phyloP scores from a whole-genome alignment of 331 rosid species.

The Malus hybrid region DNA sequence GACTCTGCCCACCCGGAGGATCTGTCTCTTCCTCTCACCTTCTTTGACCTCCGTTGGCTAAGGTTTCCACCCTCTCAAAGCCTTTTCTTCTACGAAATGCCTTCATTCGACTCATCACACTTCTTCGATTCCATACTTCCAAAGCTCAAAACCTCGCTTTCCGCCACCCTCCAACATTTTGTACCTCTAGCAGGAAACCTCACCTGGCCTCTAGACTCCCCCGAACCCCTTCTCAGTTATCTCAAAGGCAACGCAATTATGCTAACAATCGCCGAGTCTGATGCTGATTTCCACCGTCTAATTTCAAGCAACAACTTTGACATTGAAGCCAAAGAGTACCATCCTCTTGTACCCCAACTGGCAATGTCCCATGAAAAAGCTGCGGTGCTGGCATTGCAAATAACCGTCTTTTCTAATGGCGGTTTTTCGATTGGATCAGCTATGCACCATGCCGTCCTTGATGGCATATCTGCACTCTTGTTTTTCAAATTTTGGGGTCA shows the following conservation, averaged over 20 bases:
- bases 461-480: constrained; percentile 22
- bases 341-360: constrained; percentile 29
- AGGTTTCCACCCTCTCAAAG: constrained; percentile 23
- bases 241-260: constrained; percentile 28
- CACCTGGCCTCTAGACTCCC: constrained; percentile 34
- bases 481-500: constrained; percentile 35
- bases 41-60: constrained; percentile 27
- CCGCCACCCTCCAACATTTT: constrained; percentile 40
- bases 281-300: constrained; percentile 7
- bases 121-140: constrained; percentile 19
- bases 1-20: too few relatives aligned
- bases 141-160: constrained; percentile 39
- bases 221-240: constrained; percentile 33
- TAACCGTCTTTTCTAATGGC: constrained; percentile 25
- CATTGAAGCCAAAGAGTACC: constrained; percentile 6
- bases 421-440: constrained; percentile 28
- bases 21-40: constrained; percentile 21
- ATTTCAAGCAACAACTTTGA: neutral
- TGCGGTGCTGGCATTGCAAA: constrained; percentile 19
- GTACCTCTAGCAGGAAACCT: constrained; percentile 44
- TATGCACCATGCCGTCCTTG: constrained; percentile 30
- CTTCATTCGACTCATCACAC: neutral
- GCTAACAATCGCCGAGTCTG: constrained; percentile 15
- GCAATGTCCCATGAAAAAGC: constrained; percentile 5
- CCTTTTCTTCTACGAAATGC: constrained; percentile 26